Conservation (phyloP, 768 basidiomycete species). For the Amanita pallidorosea region DNA sequence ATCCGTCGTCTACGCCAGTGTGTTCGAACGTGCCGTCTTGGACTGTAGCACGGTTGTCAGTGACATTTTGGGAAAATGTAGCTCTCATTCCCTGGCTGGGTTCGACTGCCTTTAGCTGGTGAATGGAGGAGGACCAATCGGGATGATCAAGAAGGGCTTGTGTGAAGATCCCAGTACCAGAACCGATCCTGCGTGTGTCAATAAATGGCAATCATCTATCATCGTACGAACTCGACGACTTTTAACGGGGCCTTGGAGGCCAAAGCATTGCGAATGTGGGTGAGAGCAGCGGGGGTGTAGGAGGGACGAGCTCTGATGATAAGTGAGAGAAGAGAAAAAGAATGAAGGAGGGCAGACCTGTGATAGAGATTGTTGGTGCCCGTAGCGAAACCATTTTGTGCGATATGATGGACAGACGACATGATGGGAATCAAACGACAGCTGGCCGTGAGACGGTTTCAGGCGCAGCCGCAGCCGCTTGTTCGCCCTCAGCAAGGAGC, state of each 20-base stretch:
- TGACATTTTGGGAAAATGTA: conserved; percentile 46
- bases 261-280: conserved; percentile 44
- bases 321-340: neutral
- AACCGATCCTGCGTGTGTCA: conserved; percentile 45
- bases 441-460: neutral
- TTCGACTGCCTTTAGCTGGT: conserved; percentile 59
- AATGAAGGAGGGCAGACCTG: conserved; percentile 26
- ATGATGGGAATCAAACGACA: conserved; percentile 15
- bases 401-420: conserved; percentile 48
- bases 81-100: conserved; percentile 83
- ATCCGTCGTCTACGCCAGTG: conserved; percentile 48
- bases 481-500: neutral
- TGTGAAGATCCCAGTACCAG: conserved; percentile 87
- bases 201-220: neutral
- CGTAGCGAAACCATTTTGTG: conserved; percentile 61
- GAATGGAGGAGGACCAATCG: conserved; percentile 39
- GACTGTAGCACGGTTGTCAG: conserved; percentile 41
- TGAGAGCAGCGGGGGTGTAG: conserved; percentile 57
- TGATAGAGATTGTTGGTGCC: conserved; percentile 85
- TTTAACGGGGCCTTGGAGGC: conserved; percentile 30
- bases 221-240: conserved; percentile 52
- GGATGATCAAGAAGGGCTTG: conserved; percentile 63
- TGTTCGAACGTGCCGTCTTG: conserved; percentile 63
- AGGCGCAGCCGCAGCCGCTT: neutral
- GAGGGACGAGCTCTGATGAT: conserved; percentile 63